Evolutionary conservation across 1,284 basidiomycete species (phyloP), one percentile per base, ranked within the genome.

Genomic region (Phylloporus sp.): DNA sequence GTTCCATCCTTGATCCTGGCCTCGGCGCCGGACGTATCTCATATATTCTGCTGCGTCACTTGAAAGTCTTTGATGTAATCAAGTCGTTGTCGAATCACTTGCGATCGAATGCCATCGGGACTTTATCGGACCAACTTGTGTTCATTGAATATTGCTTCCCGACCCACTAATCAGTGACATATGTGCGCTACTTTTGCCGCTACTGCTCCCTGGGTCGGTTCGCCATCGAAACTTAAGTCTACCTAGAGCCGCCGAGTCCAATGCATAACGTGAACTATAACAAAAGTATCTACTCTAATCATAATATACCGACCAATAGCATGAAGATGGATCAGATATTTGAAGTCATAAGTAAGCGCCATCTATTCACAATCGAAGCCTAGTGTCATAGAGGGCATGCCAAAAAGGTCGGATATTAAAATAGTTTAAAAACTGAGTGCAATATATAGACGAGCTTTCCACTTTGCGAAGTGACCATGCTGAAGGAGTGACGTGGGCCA

Each of bases 201-300:
- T 45, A 45, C 6, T 23, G 14, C 37, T n/a, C 19, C 19, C 19
- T 5, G n/a, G 49, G 14, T 25, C 27, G 25, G 19, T 27, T 27
- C 7, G 11, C n/a, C 45, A 23, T 45, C 43, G 23, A 29, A 55
- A 27, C 35, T 37, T 43, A 43, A 56, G 27, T 60, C 55, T 73
- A 68, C 56, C 27, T 37, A 67, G 65, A 66, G 74, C 70, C 64
- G 65, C 43, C 27, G 45, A 67, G 67, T 65, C 73, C 70, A 65
- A 67, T 70, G 64, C 29, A 75, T 75, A 77, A 78, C 57, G 56
- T 75, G 61, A 77, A 66, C 66, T 73, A 78, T 77, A 77, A 78
- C 61, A 66, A 64, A 71, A 66, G 14, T 52, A 56, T 71, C 59
- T 73, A 75, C 62, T 62, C 68, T 73, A 64, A 66, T 56, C 70